A percentile compares a stretch with the other conserved stretches of the same genome.
phyloP scores from a whole-genome alignment of 2,329 filamentous ascomycete genomes.

The Fusarium subtropicale region DNA sequence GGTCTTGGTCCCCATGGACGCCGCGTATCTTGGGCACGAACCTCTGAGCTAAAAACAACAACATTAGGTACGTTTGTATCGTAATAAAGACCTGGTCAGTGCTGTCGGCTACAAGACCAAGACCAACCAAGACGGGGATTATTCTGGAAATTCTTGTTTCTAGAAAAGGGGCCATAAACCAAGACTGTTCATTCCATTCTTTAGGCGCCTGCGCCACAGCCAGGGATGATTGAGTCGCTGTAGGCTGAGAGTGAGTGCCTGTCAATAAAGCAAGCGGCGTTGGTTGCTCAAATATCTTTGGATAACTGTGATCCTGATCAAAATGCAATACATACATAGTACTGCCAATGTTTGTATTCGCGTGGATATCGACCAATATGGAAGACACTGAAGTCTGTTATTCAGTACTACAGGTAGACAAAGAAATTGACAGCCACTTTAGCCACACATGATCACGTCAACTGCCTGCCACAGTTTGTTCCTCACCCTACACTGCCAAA shows the following conservation, averaged over 20 bases:
- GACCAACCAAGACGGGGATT: conserved; percentile 5
- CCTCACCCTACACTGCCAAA: conserved; percentile 6
- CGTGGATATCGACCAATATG: background rate
- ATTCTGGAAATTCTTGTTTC: conserved; percentile 33
- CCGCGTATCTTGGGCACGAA: conserved; percentile 34
- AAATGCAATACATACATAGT: background rate
- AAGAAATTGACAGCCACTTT: background rate
- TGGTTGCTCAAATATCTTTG: background rate
- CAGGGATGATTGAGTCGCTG: conserved; percentile 9
- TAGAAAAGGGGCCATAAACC: conserved; percentile 8
- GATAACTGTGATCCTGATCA: background rate
- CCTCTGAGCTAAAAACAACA: conserved; percentile 32
- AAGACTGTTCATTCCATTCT: conserved; percentile 5
- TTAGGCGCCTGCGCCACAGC: conserved; percentile 30
- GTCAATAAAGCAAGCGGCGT: background rate
- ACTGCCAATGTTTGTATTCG: background rate
- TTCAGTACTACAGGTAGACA: background rate
- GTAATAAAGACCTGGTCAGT: conserved; percentile 31
- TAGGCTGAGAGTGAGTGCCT: background rate
- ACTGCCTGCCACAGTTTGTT: background rate
- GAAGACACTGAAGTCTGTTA: background rate
- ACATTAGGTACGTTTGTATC: conserved; percentile 38
- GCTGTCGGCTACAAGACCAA: conserved; percentile 24
- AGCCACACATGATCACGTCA: conserved; percentile 19
- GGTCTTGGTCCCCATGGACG: conserved; percentile 24